A percentile compares a stretch with the other conserved stretches of the same genome.
Conservation (phyloP, 1,139 yeast species). For the Hansenula sp. region DNA sequence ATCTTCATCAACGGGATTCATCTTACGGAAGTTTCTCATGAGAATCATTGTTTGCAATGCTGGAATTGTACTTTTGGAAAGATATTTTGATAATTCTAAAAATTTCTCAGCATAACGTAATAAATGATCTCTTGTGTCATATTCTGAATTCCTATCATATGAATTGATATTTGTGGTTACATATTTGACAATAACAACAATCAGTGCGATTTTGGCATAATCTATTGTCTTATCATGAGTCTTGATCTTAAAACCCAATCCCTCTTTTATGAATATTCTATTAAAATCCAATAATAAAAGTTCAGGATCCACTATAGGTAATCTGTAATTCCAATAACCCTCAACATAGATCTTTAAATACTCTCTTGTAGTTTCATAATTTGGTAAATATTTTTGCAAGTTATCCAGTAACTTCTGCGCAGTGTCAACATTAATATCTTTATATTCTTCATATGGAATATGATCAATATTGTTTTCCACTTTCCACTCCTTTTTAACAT, state of each 20-base stretch:
- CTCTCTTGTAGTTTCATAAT: constrained; percentile 11
- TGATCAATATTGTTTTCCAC: constrained; percentile 11
- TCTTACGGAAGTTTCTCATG: constrained; percentile 16
- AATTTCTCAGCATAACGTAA: constrained; percentile 15
- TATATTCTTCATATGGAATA: constrained; percentile 9
- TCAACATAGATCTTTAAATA: constrained; percentile 11
- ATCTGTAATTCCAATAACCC: constrained; percentile 13
- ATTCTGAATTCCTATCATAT: constrained; percentile 4
- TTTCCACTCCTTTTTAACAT: constrained; percentile 19
- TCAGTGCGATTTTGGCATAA: constrained; percentile 18
- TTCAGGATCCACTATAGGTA: constrained; percentile 14
- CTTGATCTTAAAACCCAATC: constrained; percentile 9
- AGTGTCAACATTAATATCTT: constrained; percentile 7
- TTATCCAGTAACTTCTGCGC: constrained; percentile 15
- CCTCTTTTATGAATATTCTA: constrained; percentile 12
- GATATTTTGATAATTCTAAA: constrained; percentile 14
- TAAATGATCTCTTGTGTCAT: constrained; percentile 16
- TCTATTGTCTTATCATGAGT: constrained; percentile 12
- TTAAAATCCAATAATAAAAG: constrained; percentile 13
- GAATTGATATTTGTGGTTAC: constrained; percentile 15
- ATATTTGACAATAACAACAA: constrained; percentile 13
- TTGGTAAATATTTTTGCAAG: constrained; percentile 17
- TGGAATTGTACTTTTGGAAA: constrained; percentile 14
- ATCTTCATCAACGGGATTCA: constrained; percentile 24
- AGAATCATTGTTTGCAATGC: constrained; percentile 24